Conservation (phyloP, 1,284 basidiomycete species). For the Rhodotorula sp. region DNA sequence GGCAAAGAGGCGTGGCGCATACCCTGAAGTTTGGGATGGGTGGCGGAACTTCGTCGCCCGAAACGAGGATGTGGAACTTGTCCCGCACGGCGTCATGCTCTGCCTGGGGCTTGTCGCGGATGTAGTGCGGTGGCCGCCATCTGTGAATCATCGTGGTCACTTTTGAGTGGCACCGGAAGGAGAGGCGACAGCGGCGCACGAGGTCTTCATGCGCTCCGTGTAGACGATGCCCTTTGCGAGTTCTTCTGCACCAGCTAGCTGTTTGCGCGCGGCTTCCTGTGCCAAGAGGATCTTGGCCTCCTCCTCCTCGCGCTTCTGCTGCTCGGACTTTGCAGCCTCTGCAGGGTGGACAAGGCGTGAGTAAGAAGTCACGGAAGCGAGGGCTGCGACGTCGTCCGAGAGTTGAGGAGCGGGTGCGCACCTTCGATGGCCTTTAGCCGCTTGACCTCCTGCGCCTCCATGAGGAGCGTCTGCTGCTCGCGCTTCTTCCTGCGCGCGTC, state of each 20-base stretch:
- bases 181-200: slow-evolving; percentile 57
- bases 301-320: slow-evolving; percentile 79
- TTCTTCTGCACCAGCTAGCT: slow-evolving; percentile 88
- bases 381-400: not conserved
- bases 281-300: slow-evolving; percentile 89
- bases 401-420: slow-evolving; percentile 50
- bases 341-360: not conserved
- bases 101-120: slow-evolving; percentile 68
- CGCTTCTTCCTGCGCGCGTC: slow-evolving; percentile 70
- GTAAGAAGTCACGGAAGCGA: not conserved
- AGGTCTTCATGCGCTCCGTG: slow-evolving; percentile 78
- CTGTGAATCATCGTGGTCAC: slow-evolving; percentile 52
- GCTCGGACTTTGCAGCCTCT: slow-evolving; percentile 83
- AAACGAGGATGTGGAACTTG: slow-evolving; percentile 78
- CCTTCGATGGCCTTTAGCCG: slow-evolving; percentile 75
- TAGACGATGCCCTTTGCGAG: slow-evolving; percentile 90
- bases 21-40: slow-evolving; percentile 85
- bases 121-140: slow-evolving; percentile 84
- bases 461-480: slow-evolving; percentile 72
- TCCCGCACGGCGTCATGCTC: slow-evolving; percentile 77
- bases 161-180: not conserved
- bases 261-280: slow-evolving; percentile 78
- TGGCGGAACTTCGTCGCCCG: slow-evolving; percentile 85
- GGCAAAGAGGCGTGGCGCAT: slow-evolving; percentile 50
- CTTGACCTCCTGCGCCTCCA: slow-evolving; percentile 92